Evolutionary conservation across 2,329 filamentous ascomycete genomes (phyloP), one percentile per base, ranked within the genome.

Genomic region (Rachicladosporium sp.): DNA sequence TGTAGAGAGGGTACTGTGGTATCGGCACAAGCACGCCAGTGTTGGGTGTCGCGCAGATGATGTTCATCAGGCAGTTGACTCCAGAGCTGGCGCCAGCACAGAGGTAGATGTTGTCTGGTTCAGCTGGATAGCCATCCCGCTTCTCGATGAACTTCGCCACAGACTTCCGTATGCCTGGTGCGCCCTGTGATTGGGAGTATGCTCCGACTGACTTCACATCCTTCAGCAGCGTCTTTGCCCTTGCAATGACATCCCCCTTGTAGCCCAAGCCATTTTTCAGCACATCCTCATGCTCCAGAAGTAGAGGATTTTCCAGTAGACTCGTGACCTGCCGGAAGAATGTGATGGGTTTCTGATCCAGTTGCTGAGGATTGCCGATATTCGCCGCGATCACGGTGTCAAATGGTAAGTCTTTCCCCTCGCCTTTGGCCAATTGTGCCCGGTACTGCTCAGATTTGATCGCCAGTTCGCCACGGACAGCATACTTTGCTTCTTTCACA

Each of bases 331-430:
- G 89, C 53, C 91, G 80, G 76, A 98, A 95, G 72, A 95, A 98
- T 51, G 91, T 96, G 55, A 98, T 89, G 56, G 91, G 91, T 72
- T 96, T 93, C 73, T 98, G 91, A 67, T 94, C 91, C 47, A 98
- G 78, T 67, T 96, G 89, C 66, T 98, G 91, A 3, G 91, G 91
- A 69, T 98, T 98, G 58, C 91, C 91, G 58, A 98, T 98, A 68
- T 98, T 98, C 66, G 91, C 91, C 46, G 84, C 88, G 67, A 98
- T 88, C 63, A 96, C 80, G 44, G 86, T 74, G 54, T 84, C 71
- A 64, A 96, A 98, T 36, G 91, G 89, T 37, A 96, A 71, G 56
- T 64, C 57, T 61, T 65, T 70, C 52, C 73, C 76, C 47, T 76
- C 73, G 38, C 62, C 64, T 37, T 73, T 68, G 43, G 61, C 62